Evolutionary conservation across 305 asterid genomes (phyloP), one percentile per base, ranked within the genome.

Genomic region (Stenogyne calaminthoides): DNA sequence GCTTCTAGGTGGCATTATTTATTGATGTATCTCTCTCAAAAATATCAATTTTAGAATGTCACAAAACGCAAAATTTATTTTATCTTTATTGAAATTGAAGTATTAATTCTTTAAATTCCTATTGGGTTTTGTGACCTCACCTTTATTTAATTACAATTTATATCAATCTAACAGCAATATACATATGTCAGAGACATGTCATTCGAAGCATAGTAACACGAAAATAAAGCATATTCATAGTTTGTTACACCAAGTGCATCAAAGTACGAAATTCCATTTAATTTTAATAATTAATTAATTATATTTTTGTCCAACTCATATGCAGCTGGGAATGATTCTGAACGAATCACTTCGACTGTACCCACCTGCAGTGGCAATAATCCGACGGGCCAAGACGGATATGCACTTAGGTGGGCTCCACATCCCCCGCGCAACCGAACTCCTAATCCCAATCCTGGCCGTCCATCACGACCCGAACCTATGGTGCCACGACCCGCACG

Each of bases 361-460:
- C 79, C 97, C 98, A 25, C 98, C 98, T 0, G 96, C 92, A 11
- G 95, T 94, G 56, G 98, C 98, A 20, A 77, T 84, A 71, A 88
- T 94, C 81, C 77, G 97, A 54, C 80, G 91, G 11, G 90, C 97
- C 70, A 91, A 86, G 81, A 61, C 10, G n/a, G 90, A 89, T 16
- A 73, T 84, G 70, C 81, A 83, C 64, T 46, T 94, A 47, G 93
- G 98, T 22, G 80, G 82, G 77, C 80, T 91, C 63, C 83, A 72
- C 54, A 78, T 94, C 34, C 91, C 83, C 0, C 56, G 72, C 0
- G 94, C 88, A 8, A 89, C 97, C 0, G 98, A 94, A 58, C 82
- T 94, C n/a, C 95, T 94, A 0, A 84, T 93, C 56, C 97, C 98
- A 4, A 91, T 91, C 80, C 75, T 94, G 12, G 98, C 96, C 73